Evolutionary conservation across 306 rosid species (phyloP).

Genomic region (Cyclanthera cordifolia): DNA sequence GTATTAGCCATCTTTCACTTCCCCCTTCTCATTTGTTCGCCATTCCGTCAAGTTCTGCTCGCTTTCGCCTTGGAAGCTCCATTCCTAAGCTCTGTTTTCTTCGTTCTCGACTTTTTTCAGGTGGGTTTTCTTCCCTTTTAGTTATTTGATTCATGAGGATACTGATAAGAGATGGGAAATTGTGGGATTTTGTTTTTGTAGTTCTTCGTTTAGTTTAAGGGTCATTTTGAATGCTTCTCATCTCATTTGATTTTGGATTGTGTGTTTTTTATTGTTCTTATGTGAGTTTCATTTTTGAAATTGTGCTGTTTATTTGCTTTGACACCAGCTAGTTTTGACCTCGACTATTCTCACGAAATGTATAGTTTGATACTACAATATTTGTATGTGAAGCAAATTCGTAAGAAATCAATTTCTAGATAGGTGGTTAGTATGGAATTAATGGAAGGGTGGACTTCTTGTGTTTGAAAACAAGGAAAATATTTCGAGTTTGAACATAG

Average conservation of each 20-base stretch:
- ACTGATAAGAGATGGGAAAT: neutral
- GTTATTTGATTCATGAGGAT: neutral
- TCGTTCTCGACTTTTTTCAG: constrained; percentile 21
- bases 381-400: no score
- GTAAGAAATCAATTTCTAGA: no score
- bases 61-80: neutral
- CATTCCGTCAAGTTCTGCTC: constrained; percentile 9
- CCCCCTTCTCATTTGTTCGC: constrained; percentile 1
- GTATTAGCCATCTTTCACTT: constrained; percentile 8
- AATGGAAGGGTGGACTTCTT: neutral
- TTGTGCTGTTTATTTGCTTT: neutral
- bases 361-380: no score
- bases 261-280: neutral
- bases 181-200: neutral
- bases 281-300: neutral
- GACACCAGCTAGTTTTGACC: neutral
- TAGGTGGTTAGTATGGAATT: no score
- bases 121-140: constrained; percentile 29
- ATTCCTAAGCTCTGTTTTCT: constrained; percentile 7
- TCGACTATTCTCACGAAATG: no score
- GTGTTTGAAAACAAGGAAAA: no score
- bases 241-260: neutral
- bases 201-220: neutral
- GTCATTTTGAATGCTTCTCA: neutral
- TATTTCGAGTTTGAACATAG: no score